Percentiles rank a stretch among this genome's conserved stretches.
phyloP scores from a whole-genome alignment of 192 early-diverging fungal species.

The Backusella circina region DNA sequence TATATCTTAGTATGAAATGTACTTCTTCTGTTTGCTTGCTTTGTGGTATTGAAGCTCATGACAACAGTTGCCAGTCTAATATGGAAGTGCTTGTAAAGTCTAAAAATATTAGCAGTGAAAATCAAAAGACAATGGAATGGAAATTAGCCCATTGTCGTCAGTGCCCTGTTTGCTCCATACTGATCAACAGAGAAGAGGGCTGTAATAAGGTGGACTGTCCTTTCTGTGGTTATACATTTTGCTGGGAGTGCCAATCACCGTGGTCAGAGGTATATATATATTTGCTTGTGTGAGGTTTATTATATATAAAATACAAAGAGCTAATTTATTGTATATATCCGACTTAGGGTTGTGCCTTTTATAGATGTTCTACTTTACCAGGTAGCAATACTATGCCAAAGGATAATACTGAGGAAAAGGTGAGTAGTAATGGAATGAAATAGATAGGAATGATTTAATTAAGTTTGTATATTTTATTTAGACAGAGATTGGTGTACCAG shows the following conservation, averaged over 20 bases:
- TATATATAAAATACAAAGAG: too few relatives aligned
- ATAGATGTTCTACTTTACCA: conserved; percentile 34
- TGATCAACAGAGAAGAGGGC: conserved; percentile 65
- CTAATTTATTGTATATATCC: neutral
- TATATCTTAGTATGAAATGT: neutral
- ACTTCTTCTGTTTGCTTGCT: neutral
- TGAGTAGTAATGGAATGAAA: neutral
- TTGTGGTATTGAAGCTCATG: neutral
- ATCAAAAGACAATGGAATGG: neutral
- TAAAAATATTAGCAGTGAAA: neutral
- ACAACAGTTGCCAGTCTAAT: neutral
- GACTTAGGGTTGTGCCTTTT: conserved; percentile 52
- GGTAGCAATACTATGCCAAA: neutral
- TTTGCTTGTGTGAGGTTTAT: neutral
- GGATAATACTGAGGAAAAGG: neutral
- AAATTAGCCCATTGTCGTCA: conserved; percentile 32
- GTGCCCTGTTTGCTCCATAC: conserved; percentile 58
- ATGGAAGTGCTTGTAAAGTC: neutral
- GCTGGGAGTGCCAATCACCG: conserved; percentile 53
- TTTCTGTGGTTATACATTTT: conserved; percentile 59
- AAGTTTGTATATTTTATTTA: neutral
- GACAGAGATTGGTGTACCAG: conserved; percentile 6
- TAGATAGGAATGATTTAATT: neutral
- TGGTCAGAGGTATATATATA: conserved; percentile 56
- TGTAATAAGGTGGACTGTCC: conserved; percentile 68